Evolutionary conservation across 495 filamentous ascomycete species (phyloP).

Genomic region (Echria macrotheca): DNA sequence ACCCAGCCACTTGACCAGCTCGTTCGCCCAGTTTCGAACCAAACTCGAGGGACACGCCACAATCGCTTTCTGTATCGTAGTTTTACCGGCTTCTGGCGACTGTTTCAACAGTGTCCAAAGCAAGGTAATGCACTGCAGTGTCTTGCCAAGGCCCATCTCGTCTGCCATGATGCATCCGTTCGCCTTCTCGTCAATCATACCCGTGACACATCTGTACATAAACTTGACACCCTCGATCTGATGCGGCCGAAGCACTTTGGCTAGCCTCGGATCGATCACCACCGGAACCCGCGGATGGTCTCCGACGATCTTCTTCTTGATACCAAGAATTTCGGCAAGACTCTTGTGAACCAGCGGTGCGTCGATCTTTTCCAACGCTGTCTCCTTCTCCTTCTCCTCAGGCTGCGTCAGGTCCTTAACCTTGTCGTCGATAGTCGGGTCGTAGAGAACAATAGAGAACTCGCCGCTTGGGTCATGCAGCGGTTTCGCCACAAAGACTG

Average conservation of each 20-base stretch:
- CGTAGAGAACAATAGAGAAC: slow-evolving; percentile 93
- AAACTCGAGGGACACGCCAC: slow-evolving; percentile 98
- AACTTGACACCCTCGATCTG: slow-evolving; percentile 99
- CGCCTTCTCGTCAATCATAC: slow-evolving; percentile 87
- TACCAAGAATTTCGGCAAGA: slow-evolving; percentile 88
- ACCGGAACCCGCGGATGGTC: slow-evolving; percentile 87
- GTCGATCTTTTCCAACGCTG: slow-evolving; percentile 56
- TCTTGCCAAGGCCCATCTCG: slow-evolving; percentile 98
- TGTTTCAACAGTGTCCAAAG: slow-evolving; percentile 98
- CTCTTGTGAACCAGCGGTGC: slow-evolving; percentile 86
- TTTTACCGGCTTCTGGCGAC: slow-evolving; percentile 86
- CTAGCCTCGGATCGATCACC: slow-evolving; percentile 87
- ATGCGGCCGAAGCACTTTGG: slow-evolving; percentile 92
- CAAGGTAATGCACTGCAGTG: slow-evolving; percentile 60
- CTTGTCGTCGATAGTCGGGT: slow-evolving; percentile 89
- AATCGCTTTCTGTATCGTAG: slow-evolving; percentile 93
- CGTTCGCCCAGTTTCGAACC: slow-evolving; percentile 97
- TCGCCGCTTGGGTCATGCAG: slow-evolving; percentile 94
- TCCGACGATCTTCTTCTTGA: slow-evolving; percentile 80
- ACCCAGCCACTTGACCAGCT: slow-evolving; percentile 91
- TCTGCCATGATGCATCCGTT: slow-evolving; percentile 99
- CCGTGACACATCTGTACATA: slow-evolving; percentile 88
- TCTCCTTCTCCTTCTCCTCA: slow-evolving; percentile 49
- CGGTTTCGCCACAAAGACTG: slow-evolving; percentile 81
- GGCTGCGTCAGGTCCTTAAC: slow-evolving; percentile 48